phyloP scores from a whole-genome alignment of 2,329 filamentous ascomycete genomes.

The Dactylonectria estremocensis region DNA sequence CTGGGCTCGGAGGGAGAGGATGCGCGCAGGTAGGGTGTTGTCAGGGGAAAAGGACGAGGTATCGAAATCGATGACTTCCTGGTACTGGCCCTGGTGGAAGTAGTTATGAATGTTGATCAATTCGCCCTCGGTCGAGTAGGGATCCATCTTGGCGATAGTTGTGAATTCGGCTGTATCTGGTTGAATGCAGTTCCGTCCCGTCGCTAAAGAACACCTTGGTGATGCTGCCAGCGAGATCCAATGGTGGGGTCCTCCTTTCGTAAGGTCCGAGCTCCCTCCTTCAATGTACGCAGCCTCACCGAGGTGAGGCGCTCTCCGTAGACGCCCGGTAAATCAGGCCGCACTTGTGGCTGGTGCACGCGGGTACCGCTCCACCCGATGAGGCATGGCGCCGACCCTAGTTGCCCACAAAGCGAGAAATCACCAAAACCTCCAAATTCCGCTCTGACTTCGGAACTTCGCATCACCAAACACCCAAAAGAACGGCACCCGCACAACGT shows the following conservation, averaged over 20 bases:
- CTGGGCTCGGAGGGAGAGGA: conserved; percentile 86
- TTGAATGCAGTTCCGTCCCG: conserved; percentile 36
- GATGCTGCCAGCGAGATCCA: conserved; percentile 45
- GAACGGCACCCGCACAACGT: conserved; percentile 60
- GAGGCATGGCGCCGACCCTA: conserved; percentile 57
- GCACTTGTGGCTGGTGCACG: conserved; percentile 44
- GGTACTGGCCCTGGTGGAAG: conserved; percentile 87
- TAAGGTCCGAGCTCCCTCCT: conserved; percentile 40
- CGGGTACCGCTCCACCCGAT: conserved; percentile 51
- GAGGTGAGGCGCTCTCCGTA: conserved; percentile 41
- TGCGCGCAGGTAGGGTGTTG: conserved; percentile 82
- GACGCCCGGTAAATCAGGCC: conserved; percentile 45
- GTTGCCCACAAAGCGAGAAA: conserved; percentile 63
- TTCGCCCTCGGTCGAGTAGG: conserved; percentile 80
- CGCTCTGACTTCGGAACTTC: conserved; percentile 54
- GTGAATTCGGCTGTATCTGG: conserved; percentile 28
- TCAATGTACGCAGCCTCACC: conserved; percentile 39
- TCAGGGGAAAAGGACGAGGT: conserved; percentile 82
- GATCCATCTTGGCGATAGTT: conserved; percentile 70
- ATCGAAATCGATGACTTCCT: conserved; percentile 89
- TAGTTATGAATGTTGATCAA: conserved; percentile 80
- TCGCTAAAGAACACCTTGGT: conserved; percentile 51
- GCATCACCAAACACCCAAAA: conserved; percentile 60
- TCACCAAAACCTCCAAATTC: conserved; percentile 61
- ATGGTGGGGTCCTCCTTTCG: conserved; percentile 50